phyloP scores from a whole-genome alignment of 2,329 filamentous ascomycete species.

The Mycogone perniciosa region DNA sequence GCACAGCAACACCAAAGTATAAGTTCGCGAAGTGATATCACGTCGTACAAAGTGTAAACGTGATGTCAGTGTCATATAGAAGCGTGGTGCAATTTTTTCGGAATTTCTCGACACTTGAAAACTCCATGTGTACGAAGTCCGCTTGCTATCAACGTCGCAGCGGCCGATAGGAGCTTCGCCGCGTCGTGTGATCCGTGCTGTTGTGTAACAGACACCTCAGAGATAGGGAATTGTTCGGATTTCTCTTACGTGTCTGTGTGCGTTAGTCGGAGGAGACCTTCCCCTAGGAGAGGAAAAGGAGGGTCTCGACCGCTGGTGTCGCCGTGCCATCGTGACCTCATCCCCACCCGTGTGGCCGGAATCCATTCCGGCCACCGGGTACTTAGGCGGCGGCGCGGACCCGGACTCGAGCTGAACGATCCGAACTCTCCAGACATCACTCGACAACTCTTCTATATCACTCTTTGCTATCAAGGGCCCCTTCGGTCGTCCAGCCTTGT shows the following conservation, averaged over 20 bases:
- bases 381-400: slow-evolving; percentile 36
- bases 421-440: slow-evolving; percentile 2
- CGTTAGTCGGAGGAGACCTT: slow-evolving; percentile 13
- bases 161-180: too few relatives aligned
- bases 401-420: slow-evolving; percentile 14
- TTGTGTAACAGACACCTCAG: not conserved
- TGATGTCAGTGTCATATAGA: too few relatives aligned
- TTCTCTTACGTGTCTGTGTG: slow-evolving; percentile 22
- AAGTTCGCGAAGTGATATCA: not conserved
- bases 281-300: slow-evolving; percentile 14
- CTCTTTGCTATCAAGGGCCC: too few relatives aligned
- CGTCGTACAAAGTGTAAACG: not conserved
- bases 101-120: too few relatives aligned
- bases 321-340: slow-evolving; percentile 16
- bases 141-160: too few relatives aligned
- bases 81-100: too few relatives aligned
- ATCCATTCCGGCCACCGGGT: slow-evolving; percentile 42
- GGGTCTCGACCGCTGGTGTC: slow-evolving; percentile 15
- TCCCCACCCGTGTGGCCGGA: slow-evolving; percentile 36
- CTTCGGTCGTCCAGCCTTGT: too few relatives aligned
- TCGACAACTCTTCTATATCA: not conserved
- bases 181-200: too few relatives aligned
- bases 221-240: slow-evolving; percentile 7
- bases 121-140: too few relatives aligned
- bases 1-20: slow-evolving; percentile 9